Evolutionary conservation across 1,284 basidiomycete genomes (phyloP).

Genomic region (Anthracocystis walkeri): DNA sequence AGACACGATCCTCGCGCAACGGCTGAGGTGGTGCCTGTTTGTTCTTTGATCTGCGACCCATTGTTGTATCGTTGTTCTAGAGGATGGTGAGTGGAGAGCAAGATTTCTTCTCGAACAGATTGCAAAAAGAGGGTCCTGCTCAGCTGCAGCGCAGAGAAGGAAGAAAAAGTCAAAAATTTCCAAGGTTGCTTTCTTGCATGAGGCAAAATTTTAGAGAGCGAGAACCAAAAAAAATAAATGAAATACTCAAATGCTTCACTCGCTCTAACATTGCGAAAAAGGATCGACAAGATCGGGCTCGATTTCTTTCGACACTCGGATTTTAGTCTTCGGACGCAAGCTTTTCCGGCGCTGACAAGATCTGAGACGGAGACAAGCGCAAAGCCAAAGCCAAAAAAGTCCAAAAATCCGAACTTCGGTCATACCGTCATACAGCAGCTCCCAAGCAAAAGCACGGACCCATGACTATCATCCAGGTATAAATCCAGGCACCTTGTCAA

Average conservation of each 20-base stretch:
- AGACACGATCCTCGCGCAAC: slow-evolving; percentile 72
- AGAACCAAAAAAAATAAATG: slow-evolving; percentile 1
- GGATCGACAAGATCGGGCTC: background rate
- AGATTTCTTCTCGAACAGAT: background rate
- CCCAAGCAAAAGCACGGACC: slow-evolving; percentile 4
- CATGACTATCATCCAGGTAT: background rate
- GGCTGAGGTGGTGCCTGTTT: slow-evolving; percentile 85
- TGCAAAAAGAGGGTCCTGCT: slow-evolving; percentile 11
- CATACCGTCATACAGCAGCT: background rate
- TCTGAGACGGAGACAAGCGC: background rate
- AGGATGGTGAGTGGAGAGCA: slow-evolving; percentile 9
- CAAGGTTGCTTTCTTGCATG: background rate
- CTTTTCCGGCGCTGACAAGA: background rate
- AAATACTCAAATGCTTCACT: background rate
- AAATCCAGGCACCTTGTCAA: background rate
- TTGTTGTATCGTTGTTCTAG: slow-evolving; percentile 63
- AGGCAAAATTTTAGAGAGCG: background rate
- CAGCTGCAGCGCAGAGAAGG: slow-evolving; percentile 4
- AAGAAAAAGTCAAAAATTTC: background rate
- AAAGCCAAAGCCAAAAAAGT: background rate
- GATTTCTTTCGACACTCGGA: too few relatives aligned
- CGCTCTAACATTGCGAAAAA: too few relatives aligned
- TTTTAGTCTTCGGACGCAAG: background rate
- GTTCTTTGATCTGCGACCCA: slow-evolving; percentile 90
- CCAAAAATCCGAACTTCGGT: background rate